phyloP scores from a whole-genome alignment of 345 rosid genomes.

The Gossypium bickii region DNA sequence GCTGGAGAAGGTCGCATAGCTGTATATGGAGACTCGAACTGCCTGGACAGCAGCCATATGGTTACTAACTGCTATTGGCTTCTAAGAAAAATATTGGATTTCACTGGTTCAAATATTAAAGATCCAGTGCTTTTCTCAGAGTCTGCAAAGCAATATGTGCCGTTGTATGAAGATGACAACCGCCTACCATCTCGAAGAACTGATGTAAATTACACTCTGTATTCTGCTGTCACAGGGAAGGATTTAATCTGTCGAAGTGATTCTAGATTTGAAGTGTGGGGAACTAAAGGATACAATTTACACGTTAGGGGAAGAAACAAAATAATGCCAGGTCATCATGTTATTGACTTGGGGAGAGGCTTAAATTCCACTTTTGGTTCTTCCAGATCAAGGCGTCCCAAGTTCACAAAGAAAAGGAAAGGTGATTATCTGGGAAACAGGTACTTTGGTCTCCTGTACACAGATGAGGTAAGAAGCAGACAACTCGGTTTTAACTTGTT shows the following conservation, averaged over 20 bases:
- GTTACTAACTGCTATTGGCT: conserved; percentile 97
- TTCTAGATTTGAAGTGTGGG: conserved; percentile 94
- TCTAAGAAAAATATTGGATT: conserved; percentile 75
- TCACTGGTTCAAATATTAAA: conserved; percentile 57
- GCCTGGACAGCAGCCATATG: conserved; percentile 97
- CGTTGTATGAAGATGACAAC: conserved; percentile 53
- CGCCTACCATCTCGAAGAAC: conserved; percentile 83
- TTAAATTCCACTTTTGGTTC: conserved; percentile 45
- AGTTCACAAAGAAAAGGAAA: conserved; percentile 25
- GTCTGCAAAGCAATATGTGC: conserved; percentile 45
- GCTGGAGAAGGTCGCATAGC: conserved; percentile 76
- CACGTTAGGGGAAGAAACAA: conserved; percentile 68
- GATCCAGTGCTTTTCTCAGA: conserved; percentile 74
- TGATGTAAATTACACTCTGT: conserved; percentile 75
- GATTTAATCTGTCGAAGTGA: conserved; percentile 70
- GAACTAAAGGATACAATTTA: conserved; percentile 75
- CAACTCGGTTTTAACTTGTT: background rate
- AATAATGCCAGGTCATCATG: conserved; percentile 63
- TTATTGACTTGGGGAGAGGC: conserved; percentile 53
- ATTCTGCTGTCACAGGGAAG: conserved; percentile 75
- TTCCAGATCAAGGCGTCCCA: conserved; percentile 36
- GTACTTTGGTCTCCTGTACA: conserved; percentile 50
- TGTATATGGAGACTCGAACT: conserved; percentile 95
- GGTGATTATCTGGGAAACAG: conserved; percentile 43
- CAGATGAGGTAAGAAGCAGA: conserved; percentile 64